Conservation (phyloP, 176 grass and related monocot genomes). For the Rhynchospora breviuscula region DNA sequence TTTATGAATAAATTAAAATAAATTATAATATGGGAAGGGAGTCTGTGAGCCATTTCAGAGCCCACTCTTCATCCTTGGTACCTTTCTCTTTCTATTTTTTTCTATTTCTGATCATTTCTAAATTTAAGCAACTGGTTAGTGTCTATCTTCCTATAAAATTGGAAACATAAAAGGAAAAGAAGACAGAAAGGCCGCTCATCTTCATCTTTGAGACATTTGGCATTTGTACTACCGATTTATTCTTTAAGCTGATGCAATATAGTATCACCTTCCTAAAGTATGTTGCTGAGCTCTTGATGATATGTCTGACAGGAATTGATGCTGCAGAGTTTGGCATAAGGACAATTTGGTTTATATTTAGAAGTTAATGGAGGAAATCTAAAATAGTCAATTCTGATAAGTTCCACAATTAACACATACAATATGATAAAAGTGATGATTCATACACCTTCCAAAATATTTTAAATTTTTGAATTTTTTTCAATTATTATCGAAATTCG, state of each 20-base stretch:
- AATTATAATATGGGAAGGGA: neutral
- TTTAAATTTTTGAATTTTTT: too few species aligned
- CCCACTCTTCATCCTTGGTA: slow-evolving; percentile 8
- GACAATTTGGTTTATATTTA: too few species aligned
- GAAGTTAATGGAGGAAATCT: too few species aligned
- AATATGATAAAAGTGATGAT: too few species aligned
- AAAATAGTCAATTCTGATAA: too few species aligned
- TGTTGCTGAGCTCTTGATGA: too few species aligned
- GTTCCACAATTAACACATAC: too few species aligned
- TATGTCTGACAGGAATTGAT: too few species aligned
- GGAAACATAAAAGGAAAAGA: neutral
- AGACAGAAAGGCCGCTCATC: neutral
- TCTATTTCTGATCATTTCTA: neutral
- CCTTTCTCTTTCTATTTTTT: neutral
- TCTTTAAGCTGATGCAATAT: neutral
- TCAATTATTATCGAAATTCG: too few species aligned
- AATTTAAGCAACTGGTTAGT: neutral
- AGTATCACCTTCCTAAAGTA: neutral
- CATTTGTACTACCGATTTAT: neutral
- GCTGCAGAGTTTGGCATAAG: too few species aligned
- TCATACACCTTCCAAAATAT: too few species aligned
- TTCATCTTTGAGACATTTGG: neutral
- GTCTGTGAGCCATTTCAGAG: neutral
- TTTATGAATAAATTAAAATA: neutral
- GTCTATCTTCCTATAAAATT: neutral